Evolutionary conservation across 2,329 filamentous ascomycete genomes (phyloP), one percentile per base, ranked within the genome.

Genomic region (Aspergillus luchuensis): DNA sequence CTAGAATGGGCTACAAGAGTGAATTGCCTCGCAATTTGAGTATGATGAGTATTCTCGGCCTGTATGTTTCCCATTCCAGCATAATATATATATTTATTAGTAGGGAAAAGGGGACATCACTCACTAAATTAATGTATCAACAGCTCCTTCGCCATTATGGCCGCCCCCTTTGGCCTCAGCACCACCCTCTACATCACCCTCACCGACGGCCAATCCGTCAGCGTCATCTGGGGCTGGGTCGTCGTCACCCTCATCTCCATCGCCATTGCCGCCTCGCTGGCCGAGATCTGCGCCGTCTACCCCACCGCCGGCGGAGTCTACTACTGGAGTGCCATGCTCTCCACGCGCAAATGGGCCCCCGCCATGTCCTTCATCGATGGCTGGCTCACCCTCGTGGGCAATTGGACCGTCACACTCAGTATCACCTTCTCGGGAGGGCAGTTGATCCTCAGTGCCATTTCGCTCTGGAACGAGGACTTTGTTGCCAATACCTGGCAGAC

Each of bases 361-460:
- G 81, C 90, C 56, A 85, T 88, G 51, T 86, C 83, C 8, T 91
- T 88, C 80, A 85, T 90, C 28, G 89, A 88, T 5, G 89, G 89
- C 13, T 91, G 89, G 88, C 72, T 90, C 57, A 90, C 87, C 0
- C 79, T 91, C 0, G 87, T 91, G 2, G 89, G 89, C 0, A 91
- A 91, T 72, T 91, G 88, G 88, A 91, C 88, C 0, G 83, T 86
- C 28, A 86, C 84, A 0, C 75, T 86, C 17, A 84, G 81, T 41
- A 91, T 91, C 75, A 90, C 89, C 71, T 91, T 91, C 70, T 85
- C 83, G 6, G 91, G 90, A 3, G 89, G 87, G 0, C 85, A 92
- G 65, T 84, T 89, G 23, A 86, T 89, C 59, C 79, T 91, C 19
- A 86, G 82, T 53, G 87, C 88, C 1, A 89, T 91, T 63, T 82